Conservation (phyloP, 148 eudicot species). For the Salicornia ramosissima region DNA sequence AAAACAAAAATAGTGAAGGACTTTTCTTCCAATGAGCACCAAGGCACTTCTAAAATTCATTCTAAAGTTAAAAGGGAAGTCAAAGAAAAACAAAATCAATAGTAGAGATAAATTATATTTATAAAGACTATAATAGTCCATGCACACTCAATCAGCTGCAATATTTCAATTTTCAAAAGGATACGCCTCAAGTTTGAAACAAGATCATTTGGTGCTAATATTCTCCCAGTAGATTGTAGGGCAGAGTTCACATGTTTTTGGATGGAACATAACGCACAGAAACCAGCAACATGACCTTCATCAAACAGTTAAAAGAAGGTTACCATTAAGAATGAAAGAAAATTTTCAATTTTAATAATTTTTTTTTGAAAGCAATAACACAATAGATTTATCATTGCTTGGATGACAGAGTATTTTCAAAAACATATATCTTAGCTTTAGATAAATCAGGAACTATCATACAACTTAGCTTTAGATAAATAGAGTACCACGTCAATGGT, state of each 20-base stretch:
- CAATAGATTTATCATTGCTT: background rate
- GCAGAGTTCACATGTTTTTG: conserved; percentile 87
- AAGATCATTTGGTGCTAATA: conserved; percentile 78
- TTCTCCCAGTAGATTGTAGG: conserved; percentile 71
- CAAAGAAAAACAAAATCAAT: background rate
- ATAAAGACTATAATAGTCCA: background rate
- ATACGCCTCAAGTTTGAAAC: conserved; percentile 89
- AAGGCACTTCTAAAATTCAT: background rate
- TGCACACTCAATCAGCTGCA: background rate
- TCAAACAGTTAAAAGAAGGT: conserved; percentile 10
- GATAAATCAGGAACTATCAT: background rate
- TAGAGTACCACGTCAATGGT: background rate
- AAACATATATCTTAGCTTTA: background rate
- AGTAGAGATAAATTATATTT: background rate
- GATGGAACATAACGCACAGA: conserved; percentile 87
- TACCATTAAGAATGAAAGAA: background rate
- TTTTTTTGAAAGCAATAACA: background rate
- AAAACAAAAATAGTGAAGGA: background rate
- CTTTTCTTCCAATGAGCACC: background rate
- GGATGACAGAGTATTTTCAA: background rate
- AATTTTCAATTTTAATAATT: too few relatives aligned
- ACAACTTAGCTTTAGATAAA: background rate
- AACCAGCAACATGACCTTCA: conserved; percentile 81
- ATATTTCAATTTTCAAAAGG: conserved; percentile 33
- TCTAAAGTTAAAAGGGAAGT: background rate